Evolutionary conservation across 345 rosid genomes (phyloP), one percentile per base, ranked within the genome.

Genomic region (Limnanthes douglasii): DNA sequence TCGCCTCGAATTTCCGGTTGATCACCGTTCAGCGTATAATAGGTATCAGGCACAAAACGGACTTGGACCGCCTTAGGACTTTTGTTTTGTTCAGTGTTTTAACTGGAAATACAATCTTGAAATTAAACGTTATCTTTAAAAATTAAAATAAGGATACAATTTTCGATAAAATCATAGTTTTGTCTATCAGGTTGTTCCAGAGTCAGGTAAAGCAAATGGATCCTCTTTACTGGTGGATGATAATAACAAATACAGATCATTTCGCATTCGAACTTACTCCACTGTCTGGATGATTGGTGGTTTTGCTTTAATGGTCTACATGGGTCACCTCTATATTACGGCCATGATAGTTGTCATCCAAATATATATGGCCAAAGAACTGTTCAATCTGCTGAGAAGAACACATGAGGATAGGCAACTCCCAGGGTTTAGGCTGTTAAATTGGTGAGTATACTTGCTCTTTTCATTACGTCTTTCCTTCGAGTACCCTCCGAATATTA

Each of bases 291-390:
- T 81, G 94, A 77, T 77, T 20, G 84, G 64, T 25, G 73, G 75
- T 31, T 81, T 81, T 31, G 62, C 61, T 5, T 47, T 77, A 0
- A 50, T 81, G 26, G 81, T 81, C 32, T 81, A 77, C 69, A 21
- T 77, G 57, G 94, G 94, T 12, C 94, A 81, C 64, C 88, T 77
- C 43, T 81, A 62, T 51, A 81, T 81, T 34, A 59, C 80, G n/a
- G 94, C 94, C 37, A 77, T 81, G 88, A 72, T 81, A 25, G 81
- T 81, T 21, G 84, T 81, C 18, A 70, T 81, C 31, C 88, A 81
- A 52, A 81, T 81, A 20, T 77, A 50, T 57, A 81, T 81, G 94
- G 88, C 88, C 8, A 56, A 59, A 44, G 94, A 77, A 53, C 65
- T 81, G 18, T 81, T 81, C 57, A 77, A 61, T 66, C 41, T 81